Base-by-base conservation (phyloP, 2,329 filamentous ascomycete genomes). In the Cephalotrichum gorgonifer region DNA sequence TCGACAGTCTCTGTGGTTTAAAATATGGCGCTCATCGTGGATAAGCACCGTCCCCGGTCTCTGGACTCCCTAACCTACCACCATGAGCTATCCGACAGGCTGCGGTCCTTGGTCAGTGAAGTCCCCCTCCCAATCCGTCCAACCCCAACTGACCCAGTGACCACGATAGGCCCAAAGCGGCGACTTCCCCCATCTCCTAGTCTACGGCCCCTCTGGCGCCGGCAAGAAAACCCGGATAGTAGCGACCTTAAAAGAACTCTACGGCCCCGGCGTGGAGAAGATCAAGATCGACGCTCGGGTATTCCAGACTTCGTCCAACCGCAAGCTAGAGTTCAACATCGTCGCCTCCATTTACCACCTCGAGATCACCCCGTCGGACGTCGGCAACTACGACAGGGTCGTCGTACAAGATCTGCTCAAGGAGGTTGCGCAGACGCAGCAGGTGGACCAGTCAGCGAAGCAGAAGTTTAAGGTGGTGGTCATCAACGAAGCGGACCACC, bases 241-340 rank as follows among this genome's bases (percentile, higher is more conserved):
- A 17, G 90, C 93, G 15, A 97, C 91, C 0, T 72, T 98, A 3
- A 95, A 95, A 65, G 91, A 96, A 62, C 77, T 98, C 7, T 98
- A 93, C 66, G 93, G 93, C 0, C 84, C 91, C 0, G 91, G 93
- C 41, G 93, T 95, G n/a, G 94, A 98, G 63, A 97, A 96, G 76
- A 98, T 98, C 76, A 97, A 97, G 72, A 97, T 98, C 68, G 93
- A 98, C 63, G 88, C 89, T 12, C 86, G 93, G 55, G 86, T 96
- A 51, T 98, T 98, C 72, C 90, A 95, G 68, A 97, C 93, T 1
- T 90, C 82, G 22, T 86, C 85, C 62, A 97, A 95, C 67, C 88
- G 93, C 63, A 98, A 98, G 69, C 84, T 98, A 58, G 93, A 98
- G 69, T 98, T 98, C 78, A 98, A 96, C 71, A 95, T 98, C 55